Conservation (phyloP, 1,284 basidiomycete genomes). For the Moesziomyces sp. region DNA sequence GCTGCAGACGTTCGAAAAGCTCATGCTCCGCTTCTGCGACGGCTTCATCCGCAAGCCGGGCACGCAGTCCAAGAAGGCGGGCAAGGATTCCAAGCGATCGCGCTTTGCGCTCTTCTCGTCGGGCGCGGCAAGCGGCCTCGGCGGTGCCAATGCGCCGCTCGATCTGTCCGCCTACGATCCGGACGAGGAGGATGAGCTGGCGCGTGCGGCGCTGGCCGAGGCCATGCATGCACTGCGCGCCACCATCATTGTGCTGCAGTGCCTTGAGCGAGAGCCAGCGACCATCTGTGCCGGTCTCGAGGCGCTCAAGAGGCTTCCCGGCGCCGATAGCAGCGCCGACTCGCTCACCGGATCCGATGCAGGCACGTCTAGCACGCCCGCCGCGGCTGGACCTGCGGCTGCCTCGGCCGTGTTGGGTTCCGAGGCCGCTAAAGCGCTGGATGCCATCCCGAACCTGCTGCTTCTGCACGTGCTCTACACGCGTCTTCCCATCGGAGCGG, state of each 20-base stretch:
- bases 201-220: conserved; percentile 61
- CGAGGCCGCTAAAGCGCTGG: conserved; percentile 50
- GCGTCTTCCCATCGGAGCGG: conserved; percentile 52
- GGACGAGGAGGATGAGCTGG: conserved; percentile 63
- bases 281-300: conserved; percentile 39
- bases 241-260: conserved; percentile 57
- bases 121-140: conserved; percentile 6
- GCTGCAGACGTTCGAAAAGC: conserved; percentile 61
- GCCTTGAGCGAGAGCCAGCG: conserved; percentile 55
- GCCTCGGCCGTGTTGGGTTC: conserved; percentile 21
- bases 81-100: conserved; percentile 33
- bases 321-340: conserved; percentile 3
- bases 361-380: no score
- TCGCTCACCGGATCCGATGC: background rate
- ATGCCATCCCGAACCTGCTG: conserved; percentile 60
- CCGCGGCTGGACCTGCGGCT: background rate
- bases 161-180: conserved; percentile 45
- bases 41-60: conserved; percentile 54
- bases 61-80: conserved; percentile 28
- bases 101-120: conserved; percentile 45
- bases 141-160: conserved; percentile 28
- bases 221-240: conserved; percentile 62
- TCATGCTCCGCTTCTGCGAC: conserved; percentile 59
- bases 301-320: conserved; percentile 30
- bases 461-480: conserved; percentile 63